Conservation (phyloP, 2,329 filamentous ascomycete species). For the Aspergillus tamarii region DNA sequence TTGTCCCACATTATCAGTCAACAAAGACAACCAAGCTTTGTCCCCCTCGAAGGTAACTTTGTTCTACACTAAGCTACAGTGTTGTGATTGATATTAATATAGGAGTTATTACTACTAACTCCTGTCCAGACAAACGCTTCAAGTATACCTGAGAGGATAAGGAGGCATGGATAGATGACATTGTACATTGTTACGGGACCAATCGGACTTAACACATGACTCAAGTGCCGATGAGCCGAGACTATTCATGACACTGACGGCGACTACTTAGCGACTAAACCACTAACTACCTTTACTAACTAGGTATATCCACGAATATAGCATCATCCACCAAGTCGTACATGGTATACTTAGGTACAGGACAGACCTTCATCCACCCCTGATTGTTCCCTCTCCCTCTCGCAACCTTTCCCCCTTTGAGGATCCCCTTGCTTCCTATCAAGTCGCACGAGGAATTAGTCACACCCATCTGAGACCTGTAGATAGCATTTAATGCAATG, state of each 20-base stretch:
- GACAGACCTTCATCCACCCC: not conserved
- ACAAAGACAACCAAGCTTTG: slow-evolving; percentile 13
- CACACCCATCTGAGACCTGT: slow-evolving; percentile 6
- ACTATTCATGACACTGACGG: not conserved
- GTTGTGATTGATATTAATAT: not conserved
- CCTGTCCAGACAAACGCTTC: not conserved
- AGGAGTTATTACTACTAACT: not conserved
- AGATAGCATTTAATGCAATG: slow-evolving; percentile 20
- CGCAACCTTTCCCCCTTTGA: not conserved
- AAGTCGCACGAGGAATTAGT: slow-evolving; percentile 8
- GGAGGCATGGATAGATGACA: not conserved
- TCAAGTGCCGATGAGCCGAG: slow-evolving; percentile 3
- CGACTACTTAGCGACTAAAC: not conserved
- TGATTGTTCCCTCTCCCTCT: not conserved
- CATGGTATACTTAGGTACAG: not conserved
- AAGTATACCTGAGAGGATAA: not conserved
- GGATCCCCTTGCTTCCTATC: slow-evolving; percentile 9
- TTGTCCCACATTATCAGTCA: slow-evolving; percentile 3
- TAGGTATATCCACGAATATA: not conserved
- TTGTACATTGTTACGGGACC: not conserved
- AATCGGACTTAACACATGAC: slow-evolving; percentile 1
- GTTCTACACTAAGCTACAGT: not conserved
- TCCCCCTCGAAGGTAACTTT: slow-evolving; percentile 7
- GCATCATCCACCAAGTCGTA: not conserved
- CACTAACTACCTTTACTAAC: not conserved